Conservation (phyloP, 768 basidiomycete genomes). For the Boletus vermiculosoides region DNA sequence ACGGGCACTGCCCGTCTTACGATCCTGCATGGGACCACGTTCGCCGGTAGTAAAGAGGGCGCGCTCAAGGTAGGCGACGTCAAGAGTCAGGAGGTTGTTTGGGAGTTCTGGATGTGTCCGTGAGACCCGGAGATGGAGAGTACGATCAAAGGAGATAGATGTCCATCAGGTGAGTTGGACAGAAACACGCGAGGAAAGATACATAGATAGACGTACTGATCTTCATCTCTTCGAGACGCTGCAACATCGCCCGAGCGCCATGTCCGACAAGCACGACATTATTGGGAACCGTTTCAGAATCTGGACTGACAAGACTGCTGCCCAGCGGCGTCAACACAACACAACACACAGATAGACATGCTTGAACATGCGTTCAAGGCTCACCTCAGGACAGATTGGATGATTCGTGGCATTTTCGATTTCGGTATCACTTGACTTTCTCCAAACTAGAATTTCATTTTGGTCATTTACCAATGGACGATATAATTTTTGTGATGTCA, state of each 20-base stretch:
- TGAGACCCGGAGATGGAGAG: not conserved
- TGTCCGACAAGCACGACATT: constrained; percentile 72
- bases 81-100: constrained; percentile 67
- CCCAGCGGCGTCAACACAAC: constrained; percentile 1
- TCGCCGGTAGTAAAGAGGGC: constrained; percentile 56
- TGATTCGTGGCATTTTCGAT: constrained; percentile 64
- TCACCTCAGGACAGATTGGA: constrained; percentile 73
- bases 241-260: constrained; percentile 51
- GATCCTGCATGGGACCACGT: constrained; percentile 61
- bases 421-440: constrained; percentile 71
- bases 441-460: constrained; percentile 56
- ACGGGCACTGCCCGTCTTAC: constrained; percentile 54
- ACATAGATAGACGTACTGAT: constrained; percentile 54
- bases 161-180: not conserved
- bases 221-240: constrained; percentile 72
- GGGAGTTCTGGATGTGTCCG: constrained; percentile 54
- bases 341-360: not conserved
- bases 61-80: constrained; percentile 63
- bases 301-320: constrained; percentile 74
- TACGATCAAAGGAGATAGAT: not conserved
- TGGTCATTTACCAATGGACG: not conserved
- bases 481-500: constrained; percentile 6
- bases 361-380: constrained; percentile 4
- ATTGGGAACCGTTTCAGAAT: constrained; percentile 70
- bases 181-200: not conserved